phyloP scores from a whole-genome alignment of 2,329 filamentous ascomycete genomes.

The Colletotrichum karsti region DNA sequence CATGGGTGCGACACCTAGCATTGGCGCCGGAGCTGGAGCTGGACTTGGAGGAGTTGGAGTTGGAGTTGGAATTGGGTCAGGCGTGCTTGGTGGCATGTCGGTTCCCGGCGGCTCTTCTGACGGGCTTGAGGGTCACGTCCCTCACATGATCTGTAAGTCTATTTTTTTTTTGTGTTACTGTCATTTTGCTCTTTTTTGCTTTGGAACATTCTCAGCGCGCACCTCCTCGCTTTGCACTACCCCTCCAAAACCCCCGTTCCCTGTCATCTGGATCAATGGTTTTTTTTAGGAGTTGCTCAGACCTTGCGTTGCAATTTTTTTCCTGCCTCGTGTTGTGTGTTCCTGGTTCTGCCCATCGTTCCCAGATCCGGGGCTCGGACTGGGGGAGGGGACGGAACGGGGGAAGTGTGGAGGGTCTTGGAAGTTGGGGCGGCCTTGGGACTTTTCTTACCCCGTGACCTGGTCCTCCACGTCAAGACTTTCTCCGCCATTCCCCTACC shows the following conservation, averaged over 20 bases:
- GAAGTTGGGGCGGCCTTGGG: neutral
- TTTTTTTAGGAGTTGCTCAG: constrained; percentile 7
- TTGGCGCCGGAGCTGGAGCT: constrained; percentile 26
- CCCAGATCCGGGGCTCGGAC: constrained; percentile 21
- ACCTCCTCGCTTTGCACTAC: too few relatives aligned
- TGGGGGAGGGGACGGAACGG: constrained; percentile 20
- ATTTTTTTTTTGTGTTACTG: neutral
- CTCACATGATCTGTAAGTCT: constrained; percentile 58
- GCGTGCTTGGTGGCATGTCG: constrained; percentile 21
- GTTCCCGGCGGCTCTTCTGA: constrained; percentile 25
- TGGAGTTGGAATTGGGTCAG: constrained; percentile 27
- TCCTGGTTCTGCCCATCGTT: constrained; percentile 3
- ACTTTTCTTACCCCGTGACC: constrained; percentile 24
- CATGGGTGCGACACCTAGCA: constrained; percentile 3
- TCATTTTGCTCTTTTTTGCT: neutral
- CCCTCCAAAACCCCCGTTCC: neutral
- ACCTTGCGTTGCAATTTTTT: neutral
- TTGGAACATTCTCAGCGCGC: neutral
- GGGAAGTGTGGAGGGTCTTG: constrained; percentile 9
- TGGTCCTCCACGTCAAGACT: constrained; percentile 18
- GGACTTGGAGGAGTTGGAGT: constrained; percentile 5
- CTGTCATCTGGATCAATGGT: neutral
- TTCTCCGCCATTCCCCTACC: constrained; percentile 9
- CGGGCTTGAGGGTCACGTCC: constrained; percentile 51
- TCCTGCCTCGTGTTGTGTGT: constrained; percentile 29